Base-by-base conservation (phyloP, 495 filamentous ascomycete species). In the Hypomontagnella submonticulosa region DNA sequence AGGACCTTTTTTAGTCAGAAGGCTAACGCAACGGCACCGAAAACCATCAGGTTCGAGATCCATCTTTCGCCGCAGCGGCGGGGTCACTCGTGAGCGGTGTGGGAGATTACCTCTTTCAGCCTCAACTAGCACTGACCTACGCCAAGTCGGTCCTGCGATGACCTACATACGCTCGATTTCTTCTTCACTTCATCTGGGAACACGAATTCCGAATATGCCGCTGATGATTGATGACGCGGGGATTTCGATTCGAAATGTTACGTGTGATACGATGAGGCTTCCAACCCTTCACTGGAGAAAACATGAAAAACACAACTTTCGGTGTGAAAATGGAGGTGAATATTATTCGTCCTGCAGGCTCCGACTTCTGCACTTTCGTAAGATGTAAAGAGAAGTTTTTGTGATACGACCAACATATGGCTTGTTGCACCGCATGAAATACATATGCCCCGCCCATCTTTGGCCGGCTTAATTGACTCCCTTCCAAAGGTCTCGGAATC, bases 81-180 rank as follows among this genome's bases (percentile, higher is more conserved):
- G 64, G 63, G 49, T 58, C 53, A 36, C 20, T 55, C 16, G 15
- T 56, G 65, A 68, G 48, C 54, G 42, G 42, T 58, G 30, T 46
- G 48, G 48, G 40, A 52, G 32, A 63, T 63, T 63, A n/a, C 64
- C 58, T 18, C 34, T 55, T 63, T 68, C 48, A 68, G 59, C 54
- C 65, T 68, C 59, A 68, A n/a, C 53, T 38, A 50, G 48, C 51
- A 32, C 5, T 5, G 34, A 11, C 7, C 37, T 40, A 42, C 36
- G n/a, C n/a, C n/a, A 36, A 34, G 37, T 49, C 41, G 57, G 51
- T 16, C 50, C 52, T 12, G 52, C 32, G 46, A 52, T 57, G 52
- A 52, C 60, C 51, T 63, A 37, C 44, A 63, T 42, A 40, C 37
- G 36, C 37, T 59, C 38, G 50, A 56, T 47, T 38, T 30, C 32